A percentile compares a stretch with the other conserved stretches of the same genome.
Evolutionary conservation across 345 rosid genomes (phyloP).

Genomic region (Eucalyptus lansdowneana): DNA sequence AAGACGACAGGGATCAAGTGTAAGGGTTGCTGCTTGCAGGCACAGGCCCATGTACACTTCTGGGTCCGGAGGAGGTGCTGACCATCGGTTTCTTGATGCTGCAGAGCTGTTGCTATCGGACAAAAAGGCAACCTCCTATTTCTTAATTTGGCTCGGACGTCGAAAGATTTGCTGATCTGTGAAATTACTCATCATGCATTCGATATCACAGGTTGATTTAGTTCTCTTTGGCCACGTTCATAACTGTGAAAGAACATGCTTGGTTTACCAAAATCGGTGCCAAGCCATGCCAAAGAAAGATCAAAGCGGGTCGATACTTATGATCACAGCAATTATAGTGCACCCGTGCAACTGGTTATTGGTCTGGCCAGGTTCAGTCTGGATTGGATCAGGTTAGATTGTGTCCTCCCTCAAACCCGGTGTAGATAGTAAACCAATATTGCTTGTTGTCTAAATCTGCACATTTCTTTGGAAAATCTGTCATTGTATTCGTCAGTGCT

Average conservation of each 20-base stretch:
- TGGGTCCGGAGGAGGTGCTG: background rate
- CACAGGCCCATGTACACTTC: constrained; percentile 54
- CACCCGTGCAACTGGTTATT: constrained; percentile 43
- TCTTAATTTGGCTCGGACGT: background rate
- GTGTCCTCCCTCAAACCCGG: background rate
- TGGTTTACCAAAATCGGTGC: constrained; percentile 20
- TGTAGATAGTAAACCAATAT: background rate
- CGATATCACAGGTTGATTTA: constrained; percentile 27
- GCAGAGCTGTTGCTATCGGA: constrained; percentile 33
- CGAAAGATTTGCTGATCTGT: background rate
- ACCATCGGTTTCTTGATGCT: background rate
- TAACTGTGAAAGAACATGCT: constrained; percentile 52
- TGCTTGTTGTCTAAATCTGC: background rate
- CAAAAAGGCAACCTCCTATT: constrained; percentile 17
- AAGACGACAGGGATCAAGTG: background rate
- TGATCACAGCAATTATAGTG: constrained; percentile 31
- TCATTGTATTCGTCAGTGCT: background rate
- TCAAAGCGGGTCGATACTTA: constrained; percentile 26
- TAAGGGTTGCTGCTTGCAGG: constrained; percentile 7
- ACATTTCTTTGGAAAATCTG: background rate
- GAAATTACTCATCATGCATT: background rate
- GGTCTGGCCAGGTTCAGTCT: constrained; percentile 60
- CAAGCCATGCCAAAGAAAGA: constrained; percentile 36
- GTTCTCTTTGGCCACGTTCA: constrained; percentile 56
- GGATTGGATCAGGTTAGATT: constrained; percentile 14